phyloP scores from a whole-genome alignment of 805 yeast genomes.

The Candida schatavii region DNA sequence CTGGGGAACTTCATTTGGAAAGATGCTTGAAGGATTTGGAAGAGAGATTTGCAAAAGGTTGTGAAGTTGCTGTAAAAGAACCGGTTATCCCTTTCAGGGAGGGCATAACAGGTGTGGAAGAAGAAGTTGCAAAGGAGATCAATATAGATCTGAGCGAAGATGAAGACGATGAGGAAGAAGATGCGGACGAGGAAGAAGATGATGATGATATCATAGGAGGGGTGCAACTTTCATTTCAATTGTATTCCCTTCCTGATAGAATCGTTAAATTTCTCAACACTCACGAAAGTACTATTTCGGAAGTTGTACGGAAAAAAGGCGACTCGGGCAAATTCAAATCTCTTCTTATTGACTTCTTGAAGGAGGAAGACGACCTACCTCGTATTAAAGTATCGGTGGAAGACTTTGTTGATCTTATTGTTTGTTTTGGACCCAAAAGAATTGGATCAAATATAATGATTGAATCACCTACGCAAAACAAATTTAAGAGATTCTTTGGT shows the following conservation, averaged over 20 bases:
- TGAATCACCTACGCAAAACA: slow-evolving; percentile 39
- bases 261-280: slow-evolving; percentile 49
- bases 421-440: slow-evolving; percentile 75
- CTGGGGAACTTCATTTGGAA: slow-evolving; percentile 95
- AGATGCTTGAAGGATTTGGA: slow-evolving; percentile 88
- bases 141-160: slow-evolving; percentile 13
- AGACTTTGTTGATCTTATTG: slow-evolving; percentile 35
- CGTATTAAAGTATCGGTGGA: too few relatives aligned
- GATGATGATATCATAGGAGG: slow-evolving; percentile 43
- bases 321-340: slow-evolving; percentile 11
- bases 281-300: slow-evolving; percentile 43
- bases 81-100: slow-evolving; percentile 96
- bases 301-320: slow-evolving; percentile 22
- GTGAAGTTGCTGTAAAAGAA: slow-evolving; percentile 80
- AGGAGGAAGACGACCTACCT: slow-evolving; percentile 18
- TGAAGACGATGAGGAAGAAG: slow-evolving; percentile 12
- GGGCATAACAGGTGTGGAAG: slow-evolving; percentile 59
- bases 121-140: slow-evolving; percentile 10
- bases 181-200: slow-evolving; percentile 14
- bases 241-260: slow-evolving; percentile 54
- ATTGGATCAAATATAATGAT: slow-evolving; percentile 72
- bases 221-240: slow-evolving; percentile 49
- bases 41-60: slow-evolving; percentile 83
- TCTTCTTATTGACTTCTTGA: slow-evolving; percentile 1
- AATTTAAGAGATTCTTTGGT: slow-evolving; percentile 28